Evolutionary conservation across 78 protist genomes (phyloP), one percentile per base, ranked within the genome.

Genomic region (Polysphondylium violaceum): DNA sequence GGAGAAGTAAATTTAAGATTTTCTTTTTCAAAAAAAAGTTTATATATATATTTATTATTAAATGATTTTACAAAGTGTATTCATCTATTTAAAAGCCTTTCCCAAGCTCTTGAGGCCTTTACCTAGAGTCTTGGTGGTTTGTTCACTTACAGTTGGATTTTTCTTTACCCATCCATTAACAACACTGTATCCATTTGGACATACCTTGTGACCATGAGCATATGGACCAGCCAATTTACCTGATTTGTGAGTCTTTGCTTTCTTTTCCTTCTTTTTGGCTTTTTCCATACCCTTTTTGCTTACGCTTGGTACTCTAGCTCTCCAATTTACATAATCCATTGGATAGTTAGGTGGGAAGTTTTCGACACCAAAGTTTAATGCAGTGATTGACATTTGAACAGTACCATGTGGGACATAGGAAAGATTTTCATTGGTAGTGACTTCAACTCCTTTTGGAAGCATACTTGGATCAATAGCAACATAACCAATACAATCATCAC

Each of bases 271-370:
- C 9, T 68, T 67, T 33, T 83, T 83, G n/a, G n/a, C 14, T 51
- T 77, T 77, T 53, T 69, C 90, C 40, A 35, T 41, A 43, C 90
- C 90, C 31, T 83, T 83, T 72, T 83, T 83, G 17, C 71, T 55
- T 40, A 69, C 76, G 1, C 74, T 7, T 43, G 69, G 79, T 3
- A 83, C 36, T 0, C 43, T 11, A 21, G 11, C 12, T 69, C 90
- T 67, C 19, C 36, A 83, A 21, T 60, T 53, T 6, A 56, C 38
- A 69, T 83, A 83, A 1, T 67, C 90, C 2, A 55, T 29, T 29
- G 51, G 23, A 36, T 83, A 83, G 1, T 47, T 16, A 41, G 90
- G 78, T 68, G 90, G 90, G 9, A 41, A 7, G 1, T 4, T 2
- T 41, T 83, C 79, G 14, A 71, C 25, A 31, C 90, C 90, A 44